Percentiles rank a stretch among this genome's conserved stretches.
Evolutionary conservation across 164 flowering plant species (phyloP).

Genomic region (Tetrastigma voinierianum): DNA sequence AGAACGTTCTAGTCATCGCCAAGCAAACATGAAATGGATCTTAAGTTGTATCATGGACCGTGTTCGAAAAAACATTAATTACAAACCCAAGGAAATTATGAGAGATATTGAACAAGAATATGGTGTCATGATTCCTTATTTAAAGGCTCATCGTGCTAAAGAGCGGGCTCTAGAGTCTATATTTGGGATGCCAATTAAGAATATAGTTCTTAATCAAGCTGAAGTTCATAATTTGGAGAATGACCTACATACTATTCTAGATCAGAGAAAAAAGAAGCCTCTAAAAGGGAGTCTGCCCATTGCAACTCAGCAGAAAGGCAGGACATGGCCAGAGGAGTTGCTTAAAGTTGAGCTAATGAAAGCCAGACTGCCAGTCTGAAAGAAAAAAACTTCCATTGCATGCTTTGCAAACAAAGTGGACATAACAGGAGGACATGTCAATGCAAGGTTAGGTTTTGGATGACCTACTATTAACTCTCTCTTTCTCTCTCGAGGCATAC

Average conservation of each 20-base stretch:
- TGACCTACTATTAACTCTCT: not conserved
- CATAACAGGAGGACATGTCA: slow-evolving; percentile 6
- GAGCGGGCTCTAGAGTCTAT: not conserved
- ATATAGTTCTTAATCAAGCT: slow-evolving; percentile 6
- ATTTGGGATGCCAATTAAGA: slow-evolving; percentile 3
- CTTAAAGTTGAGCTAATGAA: not conserved
- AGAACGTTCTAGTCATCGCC: not conserved
- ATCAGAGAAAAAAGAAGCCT: slow-evolving; percentile 1
- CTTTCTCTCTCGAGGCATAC: not conserved
- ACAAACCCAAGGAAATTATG: slow-evolving; percentile 5
- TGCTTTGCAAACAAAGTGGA: slow-evolving; percentile 7
- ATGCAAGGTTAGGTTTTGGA: not conserved
- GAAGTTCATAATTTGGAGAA: not conserved
- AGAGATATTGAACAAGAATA: slow-evolving; percentile 3
- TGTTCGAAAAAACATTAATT: slow-evolving; percentile 3
- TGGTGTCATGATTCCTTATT: not conserved
- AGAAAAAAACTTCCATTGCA: slow-evolving; percentile 1
- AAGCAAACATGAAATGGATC: slow-evolving; percentile 5
- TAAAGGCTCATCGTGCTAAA: slow-evolving; percentile 3
- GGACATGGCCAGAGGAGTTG: slow-evolving; percentile 2
- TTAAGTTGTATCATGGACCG: slow-evolving; percentile 6
- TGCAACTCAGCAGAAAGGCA: slow-evolving; percentile 1
- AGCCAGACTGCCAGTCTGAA: not conserved
- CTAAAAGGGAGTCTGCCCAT: not conserved
- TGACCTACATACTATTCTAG: not conserved